These are phyloP conservation scores for Rhynchosporium secalis DNA, from an alignment of 2,329 filamentous ascomycete genomes.

Conservation along the genomic window DNA sequence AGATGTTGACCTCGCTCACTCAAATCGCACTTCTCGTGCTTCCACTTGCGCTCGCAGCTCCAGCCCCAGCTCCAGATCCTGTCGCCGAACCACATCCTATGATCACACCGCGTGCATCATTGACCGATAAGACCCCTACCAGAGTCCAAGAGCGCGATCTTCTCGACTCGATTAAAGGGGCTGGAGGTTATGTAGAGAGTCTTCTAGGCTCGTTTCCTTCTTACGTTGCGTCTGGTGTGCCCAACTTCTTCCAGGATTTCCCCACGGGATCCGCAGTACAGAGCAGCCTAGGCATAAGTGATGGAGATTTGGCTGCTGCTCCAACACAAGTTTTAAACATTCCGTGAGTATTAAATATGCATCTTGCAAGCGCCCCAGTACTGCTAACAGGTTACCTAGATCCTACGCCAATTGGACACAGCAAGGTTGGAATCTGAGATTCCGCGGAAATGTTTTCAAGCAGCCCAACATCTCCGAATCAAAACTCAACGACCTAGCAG, in stretches of 20 bases:
- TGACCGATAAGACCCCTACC: conserved; percentile 42
- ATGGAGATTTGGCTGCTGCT: conserved; percentile 57
- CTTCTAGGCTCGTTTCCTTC: conserved; percentile 57
- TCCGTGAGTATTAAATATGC: conserved; percentile 47
- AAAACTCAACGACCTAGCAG: conserved; percentile 67
- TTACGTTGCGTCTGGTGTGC: conserved; percentile 63
- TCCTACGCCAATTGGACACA: conserved; percentile 76
- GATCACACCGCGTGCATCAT: conserved; percentile 49
- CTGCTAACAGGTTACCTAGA: conserved; percentile 37
- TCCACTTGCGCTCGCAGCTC: conserved; percentile 32
- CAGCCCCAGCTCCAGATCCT: conserved; percentile 32
- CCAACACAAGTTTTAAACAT: conserved; percentile 73
- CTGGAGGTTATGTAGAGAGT: conserved; percentile 52
- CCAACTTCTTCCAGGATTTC: conserved; percentile 67
- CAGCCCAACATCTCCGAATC: conserved; percentile 65
- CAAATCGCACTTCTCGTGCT: conserved; percentile 28
- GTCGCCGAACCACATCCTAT: conserved; percentile 43
- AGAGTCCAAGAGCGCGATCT: conserved; percentile 47
- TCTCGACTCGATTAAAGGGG: conserved; percentile 48
- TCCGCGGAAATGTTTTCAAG: conserved; percentile 82
- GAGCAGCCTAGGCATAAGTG: conserved; percentile 60
- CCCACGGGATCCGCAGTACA: conserved; percentile 62
- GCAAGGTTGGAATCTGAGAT: conserved; percentile 72
- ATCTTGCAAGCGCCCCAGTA: not conserved
- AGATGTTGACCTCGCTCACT: conserved; percentile 17